Evolutionary conservation across 179 eudicot genomes (phyloP).

Genomic region (Patellifolia procumbens): DNA sequence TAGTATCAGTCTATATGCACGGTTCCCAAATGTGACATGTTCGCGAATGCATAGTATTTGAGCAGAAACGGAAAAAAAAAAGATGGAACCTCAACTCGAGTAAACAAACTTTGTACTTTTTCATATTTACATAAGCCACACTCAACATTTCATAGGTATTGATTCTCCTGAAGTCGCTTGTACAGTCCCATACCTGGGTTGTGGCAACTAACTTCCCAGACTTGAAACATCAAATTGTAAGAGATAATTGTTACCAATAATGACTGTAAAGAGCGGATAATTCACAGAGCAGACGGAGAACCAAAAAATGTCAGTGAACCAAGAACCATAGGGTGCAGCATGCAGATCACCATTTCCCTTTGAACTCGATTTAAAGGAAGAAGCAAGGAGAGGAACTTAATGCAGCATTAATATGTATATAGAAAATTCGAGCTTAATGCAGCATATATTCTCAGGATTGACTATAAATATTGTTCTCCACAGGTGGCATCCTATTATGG

Average conservation of each 20-base stretch:
- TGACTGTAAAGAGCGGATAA: not conserved
- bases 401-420: not conserved
- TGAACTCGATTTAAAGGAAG: not conserved
- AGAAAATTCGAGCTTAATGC: conserved; percentile 15
- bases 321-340: not conserved
- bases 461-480: conserved; percentile 11
- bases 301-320: not conserved
- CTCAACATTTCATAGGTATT: not conserved
- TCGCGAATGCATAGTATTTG: not conserved
- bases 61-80: not conserved
- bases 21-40: not conserved
- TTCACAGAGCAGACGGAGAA: not conserved
- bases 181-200: not conserved
- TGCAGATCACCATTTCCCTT: not conserved
- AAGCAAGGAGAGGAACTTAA: not conserved
- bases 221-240: not conserved
- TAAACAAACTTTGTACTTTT: not conserved
- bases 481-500: conserved; percentile 95
- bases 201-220: not conserved
- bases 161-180: not conserved
- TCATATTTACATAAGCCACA: not conserved
- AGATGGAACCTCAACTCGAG: not conserved
- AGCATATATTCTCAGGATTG: conserved; percentile 10
- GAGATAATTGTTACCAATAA: not conserved
- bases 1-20: not conserved